Evolutionary conservation across 257 asterid species (phyloP), one percentile per base, ranked within the genome.

Genomic region (Misopates orontium): DNA sequence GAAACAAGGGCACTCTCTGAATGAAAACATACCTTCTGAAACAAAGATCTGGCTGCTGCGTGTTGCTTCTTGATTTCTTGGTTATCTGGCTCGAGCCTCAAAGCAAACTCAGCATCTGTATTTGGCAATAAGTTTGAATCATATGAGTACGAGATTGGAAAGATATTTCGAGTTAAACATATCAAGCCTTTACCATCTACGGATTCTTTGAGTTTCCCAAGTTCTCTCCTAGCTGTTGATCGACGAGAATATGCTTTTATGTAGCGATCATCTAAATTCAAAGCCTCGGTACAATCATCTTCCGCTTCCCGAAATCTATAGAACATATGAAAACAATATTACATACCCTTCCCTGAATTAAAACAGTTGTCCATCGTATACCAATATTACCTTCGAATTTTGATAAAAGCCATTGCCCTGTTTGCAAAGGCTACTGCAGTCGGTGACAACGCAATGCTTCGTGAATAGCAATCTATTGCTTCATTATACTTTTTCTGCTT

Each of bases 181-280:
- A 70, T 55, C 53, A 58, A 44, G 61, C 67, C 48, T 66, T 53
- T 84, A 94, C 99, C 99, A 58, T 94, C 93, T 57, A 86, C 67
- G 58, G 96, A 72, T 68, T 90, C 96, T 75, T 81, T 94, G 75
- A 87, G 84, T 85, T 86, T 94, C 67, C 93, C 95, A 66, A 94
- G 96, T 78, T 94, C 96, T 74, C 85, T 90, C 76, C 95, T 80
- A 57, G 99, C 92, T 10, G 96, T 94, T 45, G 96, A 83, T 67
- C 99, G 90, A 6, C 99, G 96, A 64, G 97, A 94, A 74, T 94
- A 94, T 17, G 99, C 96, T 80, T 94, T 94, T 71, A 91, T 80
- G 82, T 90, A 90, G 11, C 84, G 92, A 76, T 90, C 97, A 71
- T 94, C 99, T 74, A 94, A 77, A 79, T 80, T 82, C 77, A 94